Evolutionary conservation across 2,329 filamentous ascomycete species (phyloP), one percentile per base, ranked within the genome.

Genomic region (Hypoxylon sp.): DNA sequence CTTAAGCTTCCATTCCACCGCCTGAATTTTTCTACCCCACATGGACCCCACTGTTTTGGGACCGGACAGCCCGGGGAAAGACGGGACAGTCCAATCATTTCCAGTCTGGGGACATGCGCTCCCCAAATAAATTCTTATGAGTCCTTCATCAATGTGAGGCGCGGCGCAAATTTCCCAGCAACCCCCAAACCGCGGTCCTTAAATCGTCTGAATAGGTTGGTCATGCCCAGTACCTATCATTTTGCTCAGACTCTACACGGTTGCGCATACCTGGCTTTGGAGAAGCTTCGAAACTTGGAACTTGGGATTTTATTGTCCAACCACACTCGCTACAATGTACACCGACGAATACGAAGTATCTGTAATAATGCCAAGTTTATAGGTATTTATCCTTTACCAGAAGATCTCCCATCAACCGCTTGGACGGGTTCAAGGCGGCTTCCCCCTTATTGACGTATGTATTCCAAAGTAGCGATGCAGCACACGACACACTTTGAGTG

Each of bases 11-110:
- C 61, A 71, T 71, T 65, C 65, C 62, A 69, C 69, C 63, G 60
- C 69, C 44, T 67, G 52, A 66, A 57, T 62, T 59, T 48, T 71
- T 71, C 69, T 71, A 71, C 69, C 69, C 69, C 69, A 71, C 66
- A 71, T 13, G 1, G 13, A 10, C 62, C 62, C 68, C 68, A 66
- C 66, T 60, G 13, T 32, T 19, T 37, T 57, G 29, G 62, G 48
- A 21, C 56, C 59, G 66, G 57, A 48, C 54, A 71, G 50, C 44
- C 67, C 68, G 65, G 69, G 69, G 69, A 65, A 69, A 50, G 37
- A 69, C 66, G 61, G 66, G 21, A 68, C 10, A 31, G n/a, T 47
- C 68, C 68, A 68, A 66, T 70, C 68, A 39, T 63, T 63, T 65
- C 58, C 31, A 47, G 62, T 37, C 63, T 67, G 58, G 50, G 55